Evolutionary conservation across 345 rosid genomes (phyloP).

Genomic region (Syzygium oleosum): DNA sequence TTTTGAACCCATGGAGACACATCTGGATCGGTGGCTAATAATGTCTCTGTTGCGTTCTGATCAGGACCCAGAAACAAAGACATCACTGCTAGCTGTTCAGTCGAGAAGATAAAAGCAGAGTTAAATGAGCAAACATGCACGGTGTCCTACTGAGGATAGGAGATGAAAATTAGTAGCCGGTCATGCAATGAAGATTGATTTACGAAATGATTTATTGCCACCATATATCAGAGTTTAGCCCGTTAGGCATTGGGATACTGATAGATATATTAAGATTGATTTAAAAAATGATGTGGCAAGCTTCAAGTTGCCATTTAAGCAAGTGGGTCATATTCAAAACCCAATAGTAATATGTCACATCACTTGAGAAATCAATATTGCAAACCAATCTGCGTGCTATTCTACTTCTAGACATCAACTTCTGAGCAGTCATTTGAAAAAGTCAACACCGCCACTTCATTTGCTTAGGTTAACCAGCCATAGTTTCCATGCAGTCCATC

Average conservation of each 20-base stretch:
- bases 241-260: background rate
- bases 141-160: background rate
- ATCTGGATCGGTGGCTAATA: slow-evolving; percentile 54
- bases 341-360: no score
- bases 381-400: background rate
- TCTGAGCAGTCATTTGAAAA: background rate
- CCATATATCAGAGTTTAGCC: background rate
- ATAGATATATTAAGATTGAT: background rate
- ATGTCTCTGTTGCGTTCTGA: slow-evolving; percentile 67
- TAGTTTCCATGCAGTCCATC: background rate
- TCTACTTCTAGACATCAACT: background rate
- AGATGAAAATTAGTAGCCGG: background rate
- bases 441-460: background rate
- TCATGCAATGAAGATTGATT: no score
- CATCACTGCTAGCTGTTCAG: slow-evolving; percentile 75
- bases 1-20: slow-evolving; percentile 81
- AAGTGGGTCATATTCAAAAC: background rate
- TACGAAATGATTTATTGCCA: no score
- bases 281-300: background rate
- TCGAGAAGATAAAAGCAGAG: slow-evolving; percentile 3
- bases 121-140: background rate
- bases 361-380: background rate
- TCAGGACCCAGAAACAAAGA: slow-evolving; percentile 96
- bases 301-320: background rate
- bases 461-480: background rate